phyloP scores from a whole-genome alignment of 192 early-diverging fungal species.

The Oehlia diaphana region DNA sequence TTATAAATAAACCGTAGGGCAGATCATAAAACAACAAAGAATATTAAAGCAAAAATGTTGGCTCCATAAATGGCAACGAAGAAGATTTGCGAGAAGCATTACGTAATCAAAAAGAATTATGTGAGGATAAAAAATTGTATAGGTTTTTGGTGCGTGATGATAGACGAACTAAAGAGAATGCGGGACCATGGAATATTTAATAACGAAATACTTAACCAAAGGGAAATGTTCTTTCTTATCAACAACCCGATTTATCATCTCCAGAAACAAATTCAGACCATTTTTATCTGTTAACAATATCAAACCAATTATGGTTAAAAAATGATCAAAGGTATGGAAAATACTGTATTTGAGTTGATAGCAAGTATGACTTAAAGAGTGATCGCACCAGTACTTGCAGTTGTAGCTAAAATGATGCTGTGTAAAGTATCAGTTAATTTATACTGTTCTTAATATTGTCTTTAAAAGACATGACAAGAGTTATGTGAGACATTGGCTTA shows the following conservation, averaged over 20 bases:
- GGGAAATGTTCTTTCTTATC: not conserved
- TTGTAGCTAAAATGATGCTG: not conserved
- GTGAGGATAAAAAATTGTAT: no score
- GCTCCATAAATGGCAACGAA: not conserved
- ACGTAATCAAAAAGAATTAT: no score
- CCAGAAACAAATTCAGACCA: not conserved
- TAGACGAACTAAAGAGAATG: not conserved
- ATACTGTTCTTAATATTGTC: no score
- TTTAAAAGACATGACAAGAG: no score
- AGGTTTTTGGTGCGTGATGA: no score
- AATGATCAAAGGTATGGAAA: not conserved
- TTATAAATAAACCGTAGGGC: no score
- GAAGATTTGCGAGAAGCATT: no score
- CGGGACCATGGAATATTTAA: not conserved
- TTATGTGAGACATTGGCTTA: no score
- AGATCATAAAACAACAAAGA: not conserved
- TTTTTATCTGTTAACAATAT: not conserved
- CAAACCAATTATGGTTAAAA: not conserved
- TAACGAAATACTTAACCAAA: not conserved
- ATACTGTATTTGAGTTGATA: not conserved
- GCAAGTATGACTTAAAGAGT: conserved; percentile 14
- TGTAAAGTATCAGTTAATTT: no score
- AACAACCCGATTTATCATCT: not conserved
- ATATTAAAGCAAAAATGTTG: not conserved
- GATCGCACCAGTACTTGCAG: not conserved